Evolutionary conservation across 2,329 filamentous ascomycete genomes (phyloP), one percentile per base, ranked within the genome.

Genomic region (Didymella keratinophila): DNA sequence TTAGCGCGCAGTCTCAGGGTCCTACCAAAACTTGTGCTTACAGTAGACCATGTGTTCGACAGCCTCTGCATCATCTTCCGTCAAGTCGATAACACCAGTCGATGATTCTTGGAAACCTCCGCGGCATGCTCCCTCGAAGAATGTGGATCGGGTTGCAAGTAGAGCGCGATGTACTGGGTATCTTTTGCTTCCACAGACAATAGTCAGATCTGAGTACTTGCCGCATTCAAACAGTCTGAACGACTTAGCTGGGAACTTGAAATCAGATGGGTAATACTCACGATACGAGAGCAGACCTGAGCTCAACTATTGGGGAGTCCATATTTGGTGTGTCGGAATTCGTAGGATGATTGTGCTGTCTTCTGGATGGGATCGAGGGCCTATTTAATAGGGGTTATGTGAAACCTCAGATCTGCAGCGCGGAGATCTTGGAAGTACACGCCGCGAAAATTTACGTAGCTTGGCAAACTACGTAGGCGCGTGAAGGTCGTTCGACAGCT

Each of bases 171-270:
- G 81, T 11, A 82, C 80, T 27, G 70, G 71, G 72, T 80, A 83
- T 75, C 76, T 78, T 71, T 76, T 76, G 58, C 70, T 68, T 57
- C 79, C 78, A 73, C 78, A 82, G 49, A 73, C 72, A 67, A 83
- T 76, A 47, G 78, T 82, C 62, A 83, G 74, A 70, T 83, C 81
- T 55, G 80, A 81, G 68, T 81, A 83, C 67, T 76, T 76, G 58
- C 72, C 72, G 32, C 64, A 64, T 68, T 76, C 68, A 64, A 74
- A 73, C 10, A 78, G 67, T 74, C 78, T 72, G 67, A 58, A 59
- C 45, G 63, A 73, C 70, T 71, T 72, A 75, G 69, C 67, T 64
- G 56, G 46, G 34, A 45, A 49, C 45, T 36, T 32, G 14, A 45
- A 20, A 42, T 23, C 23, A 34, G 25, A 42, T 49, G 44, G 48